Base-by-base conservation (phyloP, 164 flowering plant species). In the Chloranthus sessilifolius region DNA sequence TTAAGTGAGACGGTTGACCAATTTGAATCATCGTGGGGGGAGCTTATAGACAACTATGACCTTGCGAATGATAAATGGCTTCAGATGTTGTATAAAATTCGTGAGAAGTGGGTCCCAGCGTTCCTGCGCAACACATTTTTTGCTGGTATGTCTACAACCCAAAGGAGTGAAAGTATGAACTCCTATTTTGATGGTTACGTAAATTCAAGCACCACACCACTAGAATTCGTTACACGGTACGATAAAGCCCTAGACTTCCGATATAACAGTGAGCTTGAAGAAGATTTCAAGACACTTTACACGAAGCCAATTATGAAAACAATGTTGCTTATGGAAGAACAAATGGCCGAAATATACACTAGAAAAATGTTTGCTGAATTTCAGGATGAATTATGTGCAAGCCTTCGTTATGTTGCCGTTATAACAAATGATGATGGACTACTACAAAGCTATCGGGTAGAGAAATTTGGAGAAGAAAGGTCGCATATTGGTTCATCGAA, bases 11-110 rank as follows among this genome's bases (percentile, higher is more conserved):
- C 56, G 20, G 8, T 19, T 8, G 46, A 11, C 26, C 43, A 52
- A 46, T 52, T 52, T 52, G 56, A 52, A 52, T 44, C 25, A 26
- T 34, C 35, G 27, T 52, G 56, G 56, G 14, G n/a, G 35, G 22
- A 25, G 34, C 56, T 52, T 14, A 16, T 52, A 12, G 25, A 37
- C 23, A 38, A 39, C 23, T 52, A 52, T 27, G 43, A 19, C 28
- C 33, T 52, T 24, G 33, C 24, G 39, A 38, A 48, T 12, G 26
- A 48, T 48, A 5, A 14, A 30, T 48, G 39, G 52, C 52, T 48
- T 33, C 24, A 29, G 10, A 22, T 24, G 20, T 48, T 48, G 20
- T 48, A 48, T 48, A 29, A 48, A 19, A 19, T 17, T 33, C 52
- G 39, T 31, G 38, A 30, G 12, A 30, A 30, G 39, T 48, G 52